Percentiles rank a stretch among this genome's conserved stretches.
Conservation (phyloP, 2,329 filamentous ascomycete genomes). For the Laburnicola sp. region DNA sequence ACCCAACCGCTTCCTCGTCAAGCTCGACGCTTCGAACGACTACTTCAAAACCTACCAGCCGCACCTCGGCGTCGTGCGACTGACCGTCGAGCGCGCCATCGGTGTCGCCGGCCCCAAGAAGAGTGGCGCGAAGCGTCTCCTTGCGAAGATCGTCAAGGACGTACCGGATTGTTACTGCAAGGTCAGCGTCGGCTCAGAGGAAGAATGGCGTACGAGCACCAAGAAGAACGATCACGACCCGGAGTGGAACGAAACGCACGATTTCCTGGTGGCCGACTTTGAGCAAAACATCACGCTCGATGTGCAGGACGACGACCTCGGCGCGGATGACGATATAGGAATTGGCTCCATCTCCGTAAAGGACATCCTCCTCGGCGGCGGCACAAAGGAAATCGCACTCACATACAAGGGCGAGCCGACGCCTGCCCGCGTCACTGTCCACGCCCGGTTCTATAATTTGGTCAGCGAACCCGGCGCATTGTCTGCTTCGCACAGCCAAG, state of each 20-base stretch:
- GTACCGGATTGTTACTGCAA: conserved; percentile 54
- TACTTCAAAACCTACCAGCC: conserved; percentile 55
- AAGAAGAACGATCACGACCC: conserved; percentile 51
- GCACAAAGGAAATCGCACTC: conserved; percentile 48
- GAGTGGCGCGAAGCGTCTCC: conserved; percentile 45
- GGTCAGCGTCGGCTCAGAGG: conserved; percentile 50
- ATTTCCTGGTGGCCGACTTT: conserved; percentile 53
- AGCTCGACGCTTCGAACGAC: conserved; percentile 52
- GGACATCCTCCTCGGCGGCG: conserved; percentile 49
- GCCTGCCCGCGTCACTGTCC: conserved; percentile 42
- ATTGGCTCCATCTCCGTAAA: conserved; percentile 47
- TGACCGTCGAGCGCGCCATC: conserved; percentile 50
- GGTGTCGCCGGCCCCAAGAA: conserved; percentile 47
- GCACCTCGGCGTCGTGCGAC: conserved; percentile 49
- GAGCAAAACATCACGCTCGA: conserved; percentile 50
- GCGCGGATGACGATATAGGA: conserved; percentile 52
- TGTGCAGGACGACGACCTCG: conserved; percentile 51
- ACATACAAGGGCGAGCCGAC: conserved; percentile 45
- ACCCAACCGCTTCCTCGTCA: conserved; percentile 56
- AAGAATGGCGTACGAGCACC: conserved; percentile 49
- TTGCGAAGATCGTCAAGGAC: conserved; percentile 52
- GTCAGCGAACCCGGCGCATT: conserved; percentile 41
- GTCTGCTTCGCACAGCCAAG: conserved; percentile 33
- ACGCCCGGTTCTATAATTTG: conserved; percentile 50
- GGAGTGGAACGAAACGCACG: conserved; percentile 54